Conservation (phyloP, 306 rosid genomes). For the Cercis canadensis region DNA sequence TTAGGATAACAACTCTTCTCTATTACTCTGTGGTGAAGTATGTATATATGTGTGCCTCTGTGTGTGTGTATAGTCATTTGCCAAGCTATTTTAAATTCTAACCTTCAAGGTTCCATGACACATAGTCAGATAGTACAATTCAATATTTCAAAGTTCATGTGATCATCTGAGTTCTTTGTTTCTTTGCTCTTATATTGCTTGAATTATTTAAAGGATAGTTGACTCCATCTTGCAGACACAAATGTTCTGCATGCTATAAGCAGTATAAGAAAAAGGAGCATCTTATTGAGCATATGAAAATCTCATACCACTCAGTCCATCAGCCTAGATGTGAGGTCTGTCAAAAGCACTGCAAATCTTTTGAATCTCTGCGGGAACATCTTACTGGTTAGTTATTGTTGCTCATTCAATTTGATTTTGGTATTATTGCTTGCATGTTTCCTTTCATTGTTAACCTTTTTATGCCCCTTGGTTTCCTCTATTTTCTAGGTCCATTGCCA, state of each 20-base stretch:
- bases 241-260: constrained; percentile 80
- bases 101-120: too few species aligned
- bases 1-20: too few species aligned
- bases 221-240: constrained; percentile 56
- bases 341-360: constrained; percentile 74
- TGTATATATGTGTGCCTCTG: too few species aligned
- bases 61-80: too few species aligned
- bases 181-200: background rate
- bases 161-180: background rate
- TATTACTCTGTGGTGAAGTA: too few species aligned
- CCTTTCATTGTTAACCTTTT: constrained; percentile 25
- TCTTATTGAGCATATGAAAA: constrained; percentile 75
- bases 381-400: constrained; percentile 55
- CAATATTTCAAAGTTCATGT: background rate
- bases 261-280: constrained; percentile 77
- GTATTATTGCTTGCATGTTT: constrained; percentile 14
- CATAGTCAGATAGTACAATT: background rate
- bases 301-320: constrained; percentile 70
- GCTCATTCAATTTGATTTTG: constrained; percentile 17
- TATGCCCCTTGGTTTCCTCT: constrained; percentile 10
- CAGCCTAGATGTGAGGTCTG: constrained; percentile 78
- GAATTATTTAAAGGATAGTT: constrained; percentile 27
- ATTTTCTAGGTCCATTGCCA: constrained; percentile 66
- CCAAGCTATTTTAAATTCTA: too few species aligned
- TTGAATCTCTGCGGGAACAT: constrained; percentile 88